These are phyloP conservation scores for Rhizopogon vulgaris DNA, from an alignment of 768 basidiomycete species.

Conservation along the genomic window DNA sequence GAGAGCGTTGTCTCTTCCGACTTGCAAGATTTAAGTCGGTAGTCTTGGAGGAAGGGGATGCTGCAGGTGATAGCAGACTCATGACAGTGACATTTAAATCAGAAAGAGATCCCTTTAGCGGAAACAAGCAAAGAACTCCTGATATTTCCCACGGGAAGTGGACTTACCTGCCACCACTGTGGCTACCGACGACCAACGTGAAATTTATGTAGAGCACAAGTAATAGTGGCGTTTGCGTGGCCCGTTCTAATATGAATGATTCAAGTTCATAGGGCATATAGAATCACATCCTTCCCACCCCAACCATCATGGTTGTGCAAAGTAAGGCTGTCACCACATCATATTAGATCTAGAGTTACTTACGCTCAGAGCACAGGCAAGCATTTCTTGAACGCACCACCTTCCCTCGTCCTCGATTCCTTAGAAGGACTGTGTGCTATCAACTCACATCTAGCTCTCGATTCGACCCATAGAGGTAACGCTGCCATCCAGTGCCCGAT, in stretches of 20 bases:
- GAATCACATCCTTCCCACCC: background rate
- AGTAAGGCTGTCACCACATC: conserved; percentile 1
- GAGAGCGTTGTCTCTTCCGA: conserved; percentile 70
- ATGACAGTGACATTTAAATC: conserved; percentile 38
- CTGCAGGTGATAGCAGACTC: conserved; percentile 38
- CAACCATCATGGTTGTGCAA: conserved; percentile 10
- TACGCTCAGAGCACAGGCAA: conserved; percentile 34
- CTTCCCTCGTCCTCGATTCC: conserved; percentile 70
- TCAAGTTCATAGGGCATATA: too few relatives aligned
- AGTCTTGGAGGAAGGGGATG: conserved; percentile 37
- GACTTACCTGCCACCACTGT: background rate
- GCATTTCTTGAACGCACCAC: conserved; percentile 73
- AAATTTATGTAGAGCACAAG: too few relatives aligned
- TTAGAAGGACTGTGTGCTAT: conserved; percentile 64
- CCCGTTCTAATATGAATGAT: too few relatives aligned
- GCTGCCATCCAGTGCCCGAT: background rate
- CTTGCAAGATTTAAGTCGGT: conserved; percentile 26
- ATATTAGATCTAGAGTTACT: background rate
- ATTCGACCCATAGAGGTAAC: conserved; percentile 64
- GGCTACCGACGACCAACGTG: too few relatives aligned
- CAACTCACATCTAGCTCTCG: conserved; percentile 70
- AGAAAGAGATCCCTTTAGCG: background rate
- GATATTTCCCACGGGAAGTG: background rate
- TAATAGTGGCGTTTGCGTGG: too few relatives aligned
- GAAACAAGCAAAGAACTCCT: background rate